Base-by-base conservation (phyloP, 805 yeast species). In the Clavispora carvajalis region DNA sequence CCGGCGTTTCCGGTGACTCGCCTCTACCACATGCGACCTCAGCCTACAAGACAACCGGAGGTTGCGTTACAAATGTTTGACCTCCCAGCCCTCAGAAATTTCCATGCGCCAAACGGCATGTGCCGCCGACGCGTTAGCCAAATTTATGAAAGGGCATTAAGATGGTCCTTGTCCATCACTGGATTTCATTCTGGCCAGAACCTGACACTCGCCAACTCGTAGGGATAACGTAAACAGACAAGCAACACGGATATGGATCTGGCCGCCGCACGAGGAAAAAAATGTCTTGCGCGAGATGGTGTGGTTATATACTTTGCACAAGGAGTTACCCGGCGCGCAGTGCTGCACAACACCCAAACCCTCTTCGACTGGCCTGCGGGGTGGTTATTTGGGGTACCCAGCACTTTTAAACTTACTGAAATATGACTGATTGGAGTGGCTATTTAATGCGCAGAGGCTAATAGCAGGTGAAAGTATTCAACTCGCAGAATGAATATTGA, bases 141-240 rank as follows among this genome's bases (percentile, higher is more conserved):
- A 31, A 39, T 22, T 31, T 40, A 48, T 55, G 60, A 63, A 62
- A 64, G 74, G 67, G 74, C 73, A 51, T 57, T 69, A 58, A 69
- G 74, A 69, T 64, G 72, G 64, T 63, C 74, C 46, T 33, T 51
- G 43, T 50, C 61, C 62, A 59, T 53, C 57, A 53, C 58, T 55
- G 68, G 67, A 65, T 58, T 47, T 62, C 63, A 41, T 59, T 68
- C 72, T 66, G 71, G 71, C 74, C 73, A 57, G 60, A 62, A 65
- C 74, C 63, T 67, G 74, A 69, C 73, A 70, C 73, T 68, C 66
- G 72, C 71, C 72, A 57, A 60, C 66, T 67, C 71, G 73, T 67
- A 41, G 66, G 71, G 60, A 61, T 59, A 54, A 50, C 65, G 62
- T 62, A 64, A 67, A 63, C 60, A 62, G 72, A 67, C 73, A 68